phyloP scores from a whole-genome alignment of 768 basidiomycete genomes.

The Royoungia palumana region DNA sequence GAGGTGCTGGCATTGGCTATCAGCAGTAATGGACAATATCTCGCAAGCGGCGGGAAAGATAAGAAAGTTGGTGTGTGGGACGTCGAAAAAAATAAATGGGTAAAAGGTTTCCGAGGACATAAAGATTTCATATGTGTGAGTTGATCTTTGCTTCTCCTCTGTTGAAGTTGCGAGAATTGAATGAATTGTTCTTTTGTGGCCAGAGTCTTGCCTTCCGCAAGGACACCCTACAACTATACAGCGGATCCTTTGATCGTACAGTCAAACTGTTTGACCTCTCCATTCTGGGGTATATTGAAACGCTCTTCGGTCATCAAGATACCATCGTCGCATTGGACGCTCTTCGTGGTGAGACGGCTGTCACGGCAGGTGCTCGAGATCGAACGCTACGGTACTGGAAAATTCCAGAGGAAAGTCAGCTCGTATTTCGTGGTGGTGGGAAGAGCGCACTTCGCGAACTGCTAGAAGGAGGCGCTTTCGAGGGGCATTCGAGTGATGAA shows the following conservation, averaged over 20 bases:
- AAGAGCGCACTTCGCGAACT: constrained; percentile 75
- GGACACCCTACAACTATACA: constrained; percentile 64
- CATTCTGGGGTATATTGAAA: constrained; percentile 92
- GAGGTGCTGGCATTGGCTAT: constrained; percentile 82
- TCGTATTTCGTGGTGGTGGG: constrained; percentile 96
- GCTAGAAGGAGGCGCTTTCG: constrained; percentile 70
- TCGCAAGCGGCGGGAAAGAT: constrained; percentile 88
- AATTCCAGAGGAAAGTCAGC: constrained; percentile 89
- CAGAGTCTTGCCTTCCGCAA: constrained; percentile 76
- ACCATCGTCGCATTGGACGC: constrained; percentile 74
- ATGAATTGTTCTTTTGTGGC: neutral
- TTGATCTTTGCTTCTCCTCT: constrained; percentile 39
- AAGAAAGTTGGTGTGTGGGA: constrained; percentile 85
- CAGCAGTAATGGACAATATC: constrained; percentile 78
- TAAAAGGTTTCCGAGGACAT: constrained; percentile 78
- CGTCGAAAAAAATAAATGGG: constrained; percentile 67
- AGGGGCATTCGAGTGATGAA: constrained; percentile 51
- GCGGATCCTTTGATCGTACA: constrained; percentile 82
- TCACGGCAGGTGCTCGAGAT: constrained; percentile 88
- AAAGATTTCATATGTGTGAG: constrained; percentile 68
- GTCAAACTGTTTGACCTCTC: constrained; percentile 81
- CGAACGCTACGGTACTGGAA: constrained; percentile 95
- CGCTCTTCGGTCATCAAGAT: constrained; percentile 96
- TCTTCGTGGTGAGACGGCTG: constrained; percentile 77
- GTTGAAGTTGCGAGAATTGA: constrained; percentile 9